Evolutionary conservation across 306 rosid species (phyloP).

Genomic region (Sindora glabra): DNA sequence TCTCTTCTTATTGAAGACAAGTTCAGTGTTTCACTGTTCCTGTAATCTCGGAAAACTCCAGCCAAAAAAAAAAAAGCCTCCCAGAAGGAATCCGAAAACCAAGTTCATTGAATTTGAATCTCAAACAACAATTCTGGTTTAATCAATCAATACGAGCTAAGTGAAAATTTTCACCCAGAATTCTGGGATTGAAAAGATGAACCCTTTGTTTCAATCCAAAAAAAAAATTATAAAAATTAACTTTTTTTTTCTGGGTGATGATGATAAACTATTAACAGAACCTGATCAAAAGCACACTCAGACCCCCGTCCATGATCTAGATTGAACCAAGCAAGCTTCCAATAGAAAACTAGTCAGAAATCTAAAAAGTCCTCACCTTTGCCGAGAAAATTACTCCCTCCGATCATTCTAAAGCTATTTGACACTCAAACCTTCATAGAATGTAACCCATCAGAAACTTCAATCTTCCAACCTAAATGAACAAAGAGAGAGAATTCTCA

Average conservation of each 20-base stretch:
- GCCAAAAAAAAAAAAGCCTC: neutral
- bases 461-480: constrained; percentile 3
- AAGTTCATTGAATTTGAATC: constrained; percentile 18
- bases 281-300: neutral
- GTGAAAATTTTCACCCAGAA: neutral
- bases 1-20: constrained; percentile 39
- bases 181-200: neutral
- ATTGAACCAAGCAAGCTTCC: neutral
- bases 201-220: neutral
- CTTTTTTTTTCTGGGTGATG: no score
- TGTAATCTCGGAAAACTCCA: constrained; percentile 12
- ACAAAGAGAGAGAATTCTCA: neutral
- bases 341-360: neutral
- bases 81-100: constrained; percentile 4
- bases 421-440: constrained; percentile 13
- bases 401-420: neutral
- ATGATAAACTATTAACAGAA: no score
- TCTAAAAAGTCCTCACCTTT: constrained; percentile 17
- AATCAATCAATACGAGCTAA: constrained; percentile 8
- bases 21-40: constrained; percentile 35
- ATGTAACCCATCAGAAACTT: neutral
- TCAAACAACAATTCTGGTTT: neutral
- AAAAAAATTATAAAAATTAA: no score
- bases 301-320: neutral
- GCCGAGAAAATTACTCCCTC: neutral